Percentiles rank a stretch among this genome's conserved stretches.
phyloP scores from a whole-genome alignment of 176 grass and related monocot species.

The Musa troglodytarum region DNA sequence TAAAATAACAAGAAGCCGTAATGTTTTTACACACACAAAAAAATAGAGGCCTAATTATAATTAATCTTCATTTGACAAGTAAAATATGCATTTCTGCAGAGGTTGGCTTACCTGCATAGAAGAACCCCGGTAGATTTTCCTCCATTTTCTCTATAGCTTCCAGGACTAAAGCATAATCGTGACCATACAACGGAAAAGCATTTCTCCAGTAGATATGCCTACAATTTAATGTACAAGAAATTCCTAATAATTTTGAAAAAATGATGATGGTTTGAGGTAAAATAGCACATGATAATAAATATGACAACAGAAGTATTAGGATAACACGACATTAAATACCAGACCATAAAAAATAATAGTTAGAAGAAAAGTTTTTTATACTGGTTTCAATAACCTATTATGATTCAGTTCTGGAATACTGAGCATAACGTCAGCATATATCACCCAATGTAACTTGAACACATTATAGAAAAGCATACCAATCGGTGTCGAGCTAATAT shows the following conservation, averaged over 20 bases:
- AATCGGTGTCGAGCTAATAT: no score
- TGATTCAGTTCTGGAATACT: no score
- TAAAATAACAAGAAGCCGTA: no score
- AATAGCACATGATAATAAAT: slow-evolving; percentile 5
- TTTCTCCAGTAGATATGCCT: slow-evolving; percentile 93
- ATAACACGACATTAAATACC: background rate
- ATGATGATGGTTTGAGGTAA: background rate
- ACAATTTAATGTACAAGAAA: slow-evolving; percentile 14
- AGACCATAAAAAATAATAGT: background rate
- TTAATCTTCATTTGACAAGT: no score
- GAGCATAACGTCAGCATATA: no score
- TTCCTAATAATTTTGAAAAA: slow-evolving; percentile 9
- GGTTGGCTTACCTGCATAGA: slow-evolving; percentile 81
- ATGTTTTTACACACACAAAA: no score
- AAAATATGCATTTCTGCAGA: background rate
- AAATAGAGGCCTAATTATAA: no score
- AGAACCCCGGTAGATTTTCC: slow-evolving; percentile 84
- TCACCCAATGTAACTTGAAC: no score
- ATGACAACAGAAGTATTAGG: background rate
- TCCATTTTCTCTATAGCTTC: slow-evolving; percentile 97
- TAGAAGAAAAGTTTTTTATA: no score
- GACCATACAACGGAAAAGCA: slow-evolving; percentile 93
- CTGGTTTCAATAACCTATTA: no score
- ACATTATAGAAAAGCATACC: no score
- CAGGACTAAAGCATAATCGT: slow-evolving; percentile 58